Evolutionary conservation across 805 yeast genomes (phyloP).

Genomic region (Vanderwaltozyma yarrowii): DNA sequence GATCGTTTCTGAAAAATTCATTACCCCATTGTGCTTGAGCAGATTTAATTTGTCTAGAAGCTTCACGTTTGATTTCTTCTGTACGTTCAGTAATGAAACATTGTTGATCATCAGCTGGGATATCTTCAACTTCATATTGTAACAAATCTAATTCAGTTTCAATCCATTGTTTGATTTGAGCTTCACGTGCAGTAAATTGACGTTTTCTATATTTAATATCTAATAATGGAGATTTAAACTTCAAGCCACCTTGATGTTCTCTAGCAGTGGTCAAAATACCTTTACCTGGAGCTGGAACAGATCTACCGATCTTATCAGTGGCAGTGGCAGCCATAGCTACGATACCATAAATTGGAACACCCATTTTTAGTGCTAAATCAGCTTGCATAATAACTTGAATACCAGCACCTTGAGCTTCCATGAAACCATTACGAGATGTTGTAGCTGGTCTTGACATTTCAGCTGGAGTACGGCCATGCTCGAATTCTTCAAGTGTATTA

Average conservation of each 20-base stretch:
- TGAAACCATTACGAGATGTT: slow-evolving; percentile 91
- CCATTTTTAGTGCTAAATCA: slow-evolving; percentile 89
- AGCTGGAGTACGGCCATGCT: slow-evolving; percentile 92
- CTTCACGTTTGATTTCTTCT: slow-evolving; percentile 79
- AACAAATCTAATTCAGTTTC: slow-evolving; percentile 67
- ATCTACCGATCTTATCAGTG: slow-evolving; percentile 95
- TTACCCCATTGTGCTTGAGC: slow-evolving; percentile 95
- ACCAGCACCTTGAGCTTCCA: slow-evolving; percentile 99
- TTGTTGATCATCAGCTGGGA: slow-evolving; percentile 39
- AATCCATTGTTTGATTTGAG: slow-evolving; percentile 75
- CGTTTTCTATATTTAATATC: slow-evolving; percentile 89
- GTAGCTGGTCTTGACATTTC: slow-evolving; percentile 99
- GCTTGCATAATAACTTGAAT: slow-evolving; percentile 94
- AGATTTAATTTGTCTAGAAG: slow-evolving; percentile 70
- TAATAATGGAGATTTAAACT: slow-evolving; percentile 70
- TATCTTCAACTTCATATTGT: slow-evolving; percentile 55
- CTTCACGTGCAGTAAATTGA: slow-evolving; percentile 71
- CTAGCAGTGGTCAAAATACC: slow-evolving; percentile 98
- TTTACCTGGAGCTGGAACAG: slow-evolving; percentile 99
- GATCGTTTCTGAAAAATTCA: slow-evolving; percentile 81
- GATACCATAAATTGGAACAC: slow-evolving; percentile 97
- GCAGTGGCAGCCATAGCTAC: slow-evolving; percentile 94
- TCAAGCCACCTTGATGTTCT: slow-evolving; percentile 75
- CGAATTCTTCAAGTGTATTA: slow-evolving; percentile 76
- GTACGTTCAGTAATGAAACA: slow-evolving; percentile 70